These are phyloP conservation scores for Lactifluus rugatus DNA, from an alignment of 768 basidiomycete genomes.

Conservation along the genomic window DNA sequence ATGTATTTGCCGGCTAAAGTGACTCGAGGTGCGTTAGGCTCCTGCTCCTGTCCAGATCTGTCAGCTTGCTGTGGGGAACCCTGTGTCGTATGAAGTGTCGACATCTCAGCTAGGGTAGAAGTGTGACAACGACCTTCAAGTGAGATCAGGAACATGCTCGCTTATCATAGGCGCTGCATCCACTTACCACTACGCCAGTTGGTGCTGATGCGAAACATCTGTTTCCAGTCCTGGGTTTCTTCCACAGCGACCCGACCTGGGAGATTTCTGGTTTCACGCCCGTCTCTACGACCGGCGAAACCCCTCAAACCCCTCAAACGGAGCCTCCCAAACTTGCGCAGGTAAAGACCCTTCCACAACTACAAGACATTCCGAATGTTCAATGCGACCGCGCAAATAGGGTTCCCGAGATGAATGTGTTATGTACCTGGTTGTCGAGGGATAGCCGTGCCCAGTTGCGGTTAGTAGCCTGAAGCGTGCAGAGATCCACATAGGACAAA, in stretches of 20 bases:
- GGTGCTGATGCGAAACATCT: conserved; percentile 77
- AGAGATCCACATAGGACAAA: conserved; percentile 58
- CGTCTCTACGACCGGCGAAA: conserved; percentile 45
- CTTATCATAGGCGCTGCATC: conserved; percentile 2
- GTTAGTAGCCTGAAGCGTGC: conserved; percentile 50
- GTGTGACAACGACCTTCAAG: conserved; percentile 48
- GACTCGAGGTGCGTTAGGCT: conserved; percentile 15
- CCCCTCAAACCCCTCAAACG: conserved; percentile 62
- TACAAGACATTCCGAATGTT: conserved; percentile 23
- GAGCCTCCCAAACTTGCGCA: conserved; percentile 53
- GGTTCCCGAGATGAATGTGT: conserved; percentile 21
- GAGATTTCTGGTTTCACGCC: conserved; percentile 47
- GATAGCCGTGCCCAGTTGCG: conserved; percentile 59
- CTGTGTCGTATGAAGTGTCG: not conserved
- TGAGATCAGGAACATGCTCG: not conserved
- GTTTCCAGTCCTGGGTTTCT: conserved; percentile 61
- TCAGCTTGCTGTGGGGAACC: not conserved
- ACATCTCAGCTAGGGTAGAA: conserved; percentile 3
- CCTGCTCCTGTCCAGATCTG: not conserved
- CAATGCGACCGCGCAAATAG: conserved; percentile 9
- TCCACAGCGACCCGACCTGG: conserved; percentile 38
- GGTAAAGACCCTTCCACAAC: conserved; percentile 63
- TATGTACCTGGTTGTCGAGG: conserved; percentile 52
- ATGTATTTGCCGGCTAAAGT: conserved; percentile 15
- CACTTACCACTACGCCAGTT: conserved; percentile 70